Percentiles rank a stretch among this genome's conserved stretches.
These are phyloP conservation scores for Pythium periplocum DNA, from an alignment of 352 stramenopile species.

Conservation along the genomic window DNA sequence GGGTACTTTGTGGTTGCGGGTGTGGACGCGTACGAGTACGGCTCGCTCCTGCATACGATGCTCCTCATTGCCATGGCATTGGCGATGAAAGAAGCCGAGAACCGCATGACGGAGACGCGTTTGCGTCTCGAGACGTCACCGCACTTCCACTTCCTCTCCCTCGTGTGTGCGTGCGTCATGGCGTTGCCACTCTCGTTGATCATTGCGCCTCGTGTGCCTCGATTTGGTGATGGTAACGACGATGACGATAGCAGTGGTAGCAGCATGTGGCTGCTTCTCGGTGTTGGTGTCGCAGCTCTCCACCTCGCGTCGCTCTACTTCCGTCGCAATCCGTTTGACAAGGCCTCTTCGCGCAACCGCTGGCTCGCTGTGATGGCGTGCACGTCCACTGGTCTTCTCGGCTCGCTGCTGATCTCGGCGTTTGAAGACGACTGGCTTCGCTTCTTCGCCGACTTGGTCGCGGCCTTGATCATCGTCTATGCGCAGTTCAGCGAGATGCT, in stretches of 20 bases:
- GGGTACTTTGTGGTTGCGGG: conserved; percentile 59
- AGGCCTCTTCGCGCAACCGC: conserved; percentile 21
- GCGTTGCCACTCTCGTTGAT: conserved; percentile 27
- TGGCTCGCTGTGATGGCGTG: conserved; percentile 35
- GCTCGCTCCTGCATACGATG: conserved; percentile 49
- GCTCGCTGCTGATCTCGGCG: conserved; percentile 31
- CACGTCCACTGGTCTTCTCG: conserved; percentile 28
- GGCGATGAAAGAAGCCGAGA: conserved; percentile 23
- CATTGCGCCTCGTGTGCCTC: conserved; percentile 22
- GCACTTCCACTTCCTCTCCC: conserved; percentile 36
- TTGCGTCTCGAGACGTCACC: conserved; percentile 20
- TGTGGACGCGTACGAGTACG: conserved; percentile 56
- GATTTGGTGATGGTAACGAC: conserved; percentile 13
- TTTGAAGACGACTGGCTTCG: conserved; percentile 52
- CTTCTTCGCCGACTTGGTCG: conserved; percentile 27
- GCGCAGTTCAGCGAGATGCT: conserved; percentile 32
- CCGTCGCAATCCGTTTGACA: conserved; percentile 18
- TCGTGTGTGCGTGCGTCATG: conserved; percentile 24
- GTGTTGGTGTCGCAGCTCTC: conserved; percentile 14
- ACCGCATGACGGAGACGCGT: conserved; percentile 18
- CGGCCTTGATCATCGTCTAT: conserved; percentile 46
- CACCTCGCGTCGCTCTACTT: conserved; percentile 26
- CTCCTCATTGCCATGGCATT: conserved; percentile 40
- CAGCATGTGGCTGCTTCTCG: conserved; percentile 15
- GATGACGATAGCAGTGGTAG: background rate